Percentiles rank a stretch among this genome's conserved stretches.
Evolutionary conservation across 2,329 filamentous ascomycete genomes (phyloP).

Genomic region (Paraphaeosphaeria sporulosa): DNA sequence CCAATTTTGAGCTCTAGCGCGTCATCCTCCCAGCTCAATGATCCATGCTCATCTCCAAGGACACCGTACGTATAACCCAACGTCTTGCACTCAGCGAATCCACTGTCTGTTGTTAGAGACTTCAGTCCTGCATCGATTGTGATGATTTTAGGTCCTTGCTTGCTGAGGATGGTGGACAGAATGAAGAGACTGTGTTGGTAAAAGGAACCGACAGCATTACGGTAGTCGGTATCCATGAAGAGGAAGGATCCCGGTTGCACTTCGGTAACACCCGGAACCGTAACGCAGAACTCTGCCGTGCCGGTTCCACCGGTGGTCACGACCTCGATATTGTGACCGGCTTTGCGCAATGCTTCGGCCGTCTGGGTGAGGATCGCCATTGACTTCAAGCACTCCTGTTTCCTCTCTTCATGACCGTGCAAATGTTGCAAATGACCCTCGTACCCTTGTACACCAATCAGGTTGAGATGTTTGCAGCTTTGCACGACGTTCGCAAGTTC

Average conservation of each 20-base stretch:
- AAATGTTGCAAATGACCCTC: slow-evolving; percentile 63
- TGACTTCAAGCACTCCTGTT: slow-evolving; percentile 53
- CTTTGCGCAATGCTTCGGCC: slow-evolving; percentile 51
- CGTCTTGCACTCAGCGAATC: slow-evolving; percentile 57
- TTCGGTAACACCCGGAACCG: slow-evolving; percentile 60
- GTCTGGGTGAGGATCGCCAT: slow-evolving; percentile 57
- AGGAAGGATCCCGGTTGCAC: slow-evolving; percentile 64
- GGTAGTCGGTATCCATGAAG: slow-evolving; percentile 66
- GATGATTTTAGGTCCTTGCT: slow-evolving; percentile 53
- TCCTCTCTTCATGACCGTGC: slow-evolving; percentile 54
- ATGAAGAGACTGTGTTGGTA: slow-evolving; percentile 60
- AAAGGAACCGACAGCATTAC: slow-evolving; percentile 59
- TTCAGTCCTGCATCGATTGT: slow-evolving; percentile 62
- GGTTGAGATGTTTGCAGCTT: slow-evolving; percentile 47
- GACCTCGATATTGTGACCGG: slow-evolving; percentile 56
- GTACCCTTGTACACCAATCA: slow-evolving; percentile 62
- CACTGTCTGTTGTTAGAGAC: slow-evolving; percentile 61
- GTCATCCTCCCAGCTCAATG: slow-evolving; percentile 54
- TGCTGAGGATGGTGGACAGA: slow-evolving; percentile 58
- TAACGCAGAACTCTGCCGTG: slow-evolving; percentile 62
- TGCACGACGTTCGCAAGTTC: slow-evolving; percentile 52
- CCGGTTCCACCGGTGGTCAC: slow-evolving; percentile 63
- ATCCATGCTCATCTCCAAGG: slow-evolving; percentile 60
- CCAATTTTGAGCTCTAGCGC: slow-evolving; percentile 49
- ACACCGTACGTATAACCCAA: slow-evolving; percentile 54